Conservation (phyloP, 805 yeast genomes). For the Candida pseudoglaebosa region DNA sequence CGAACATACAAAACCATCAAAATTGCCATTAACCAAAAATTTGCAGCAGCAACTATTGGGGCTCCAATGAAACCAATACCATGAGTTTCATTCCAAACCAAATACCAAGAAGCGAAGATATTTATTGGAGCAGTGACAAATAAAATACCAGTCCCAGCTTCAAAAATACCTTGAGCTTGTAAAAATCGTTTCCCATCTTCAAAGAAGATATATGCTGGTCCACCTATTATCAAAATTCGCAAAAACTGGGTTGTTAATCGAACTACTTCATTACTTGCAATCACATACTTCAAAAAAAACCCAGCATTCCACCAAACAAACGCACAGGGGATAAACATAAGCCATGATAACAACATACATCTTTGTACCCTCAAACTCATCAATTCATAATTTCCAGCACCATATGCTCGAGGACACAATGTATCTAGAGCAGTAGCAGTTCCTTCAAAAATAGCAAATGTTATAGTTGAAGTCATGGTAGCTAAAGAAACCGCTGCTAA, state of each 20-base stretch:
- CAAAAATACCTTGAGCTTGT: constrained; percentile 46
- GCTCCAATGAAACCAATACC: constrained; percentile 44
- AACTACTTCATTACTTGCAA: constrained; percentile 31
- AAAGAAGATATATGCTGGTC: constrained; percentile 42
- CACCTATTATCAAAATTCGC: constrained; percentile 34
- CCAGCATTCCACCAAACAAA: constrained; percentile 38
- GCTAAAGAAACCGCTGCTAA: constrained; percentile 45
- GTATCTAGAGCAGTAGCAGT: constrained; percentile 45
- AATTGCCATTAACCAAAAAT: constrained; percentile 39
- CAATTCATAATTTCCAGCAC: constrained; percentile 37
- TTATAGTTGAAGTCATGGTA: constrained; percentile 41
- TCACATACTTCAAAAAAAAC: constrained; percentile 23
- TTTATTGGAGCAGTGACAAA: constrained; percentile 40
- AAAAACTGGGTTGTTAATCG: constrained; percentile 31
- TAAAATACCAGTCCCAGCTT: constrained; percentile 43
- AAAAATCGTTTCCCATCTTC: constrained; percentile 39
- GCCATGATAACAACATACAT: constrained; percentile 30
- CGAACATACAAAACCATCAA: constrained; percentile 34
- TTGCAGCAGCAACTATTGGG: constrained; percentile 39
- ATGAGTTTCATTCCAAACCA: constrained; percentile 39
- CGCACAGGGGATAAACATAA: constrained; percentile 36
- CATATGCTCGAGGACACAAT: constrained; percentile 44
- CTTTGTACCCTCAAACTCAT: constrained; percentile 38
- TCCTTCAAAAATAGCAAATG: constrained; percentile 44
- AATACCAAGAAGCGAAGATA: constrained; percentile 34